These are phyloP conservation scores for Tranzscheliella williamsii DNA, from an alignment of 1,284 basidiomycete genomes.

Conservation along the genomic window DNA sequence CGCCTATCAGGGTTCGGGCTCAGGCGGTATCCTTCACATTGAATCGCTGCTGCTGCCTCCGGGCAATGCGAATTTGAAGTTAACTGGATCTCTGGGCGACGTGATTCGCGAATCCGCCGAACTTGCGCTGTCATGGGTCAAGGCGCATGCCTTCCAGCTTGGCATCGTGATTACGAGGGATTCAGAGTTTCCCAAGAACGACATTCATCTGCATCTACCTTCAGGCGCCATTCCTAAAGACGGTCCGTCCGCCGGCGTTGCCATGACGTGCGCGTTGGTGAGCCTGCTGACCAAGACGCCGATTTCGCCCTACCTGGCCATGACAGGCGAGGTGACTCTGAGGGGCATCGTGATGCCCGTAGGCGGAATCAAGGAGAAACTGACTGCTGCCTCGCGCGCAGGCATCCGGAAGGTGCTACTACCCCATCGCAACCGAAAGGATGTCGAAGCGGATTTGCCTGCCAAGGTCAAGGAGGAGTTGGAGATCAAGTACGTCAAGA, in stretches of 20 bases:
- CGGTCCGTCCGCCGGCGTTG: constrained; percentile 79
- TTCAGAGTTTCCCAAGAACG: constrained; percentile 76
- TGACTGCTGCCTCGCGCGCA: constrained; percentile 68
- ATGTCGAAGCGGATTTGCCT: constrained; percentile 81
- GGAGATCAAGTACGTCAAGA: constrained; percentile 77
- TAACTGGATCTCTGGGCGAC: constrained; percentile 73
- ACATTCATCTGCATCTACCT: constrained; percentile 85
- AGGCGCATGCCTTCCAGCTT: constrained; percentile 78
- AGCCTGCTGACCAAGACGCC: constrained; percentile 76
- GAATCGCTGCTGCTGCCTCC: constrained; percentile 74
- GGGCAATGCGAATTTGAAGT: constrained; percentile 71
- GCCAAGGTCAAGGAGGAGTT: constrained; percentile 72
- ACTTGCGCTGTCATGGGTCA: constrained; percentile 71
- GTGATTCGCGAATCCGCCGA: constrained; percentile 86
- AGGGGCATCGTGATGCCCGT: constrained; percentile 57
- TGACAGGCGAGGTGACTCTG: constrained; percentile 58
- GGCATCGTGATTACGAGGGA: constrained; percentile 72
- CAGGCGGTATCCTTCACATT: constrained; percentile 81
- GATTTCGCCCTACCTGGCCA: constrained; percentile 53
- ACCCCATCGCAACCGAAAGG: constrained; percentile 79
- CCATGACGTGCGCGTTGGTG: constrained; percentile 83
- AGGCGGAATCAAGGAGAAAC: constrained; percentile 59
- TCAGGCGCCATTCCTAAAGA: constrained; percentile 87
- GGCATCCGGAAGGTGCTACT: constrained; percentile 78
- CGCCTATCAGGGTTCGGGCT: constrained; percentile 84